These are phyloP conservation scores for Mycena indigotica DNA, from an alignment of 768 basidiomycete species.

Conservation along the genomic window DNA sequence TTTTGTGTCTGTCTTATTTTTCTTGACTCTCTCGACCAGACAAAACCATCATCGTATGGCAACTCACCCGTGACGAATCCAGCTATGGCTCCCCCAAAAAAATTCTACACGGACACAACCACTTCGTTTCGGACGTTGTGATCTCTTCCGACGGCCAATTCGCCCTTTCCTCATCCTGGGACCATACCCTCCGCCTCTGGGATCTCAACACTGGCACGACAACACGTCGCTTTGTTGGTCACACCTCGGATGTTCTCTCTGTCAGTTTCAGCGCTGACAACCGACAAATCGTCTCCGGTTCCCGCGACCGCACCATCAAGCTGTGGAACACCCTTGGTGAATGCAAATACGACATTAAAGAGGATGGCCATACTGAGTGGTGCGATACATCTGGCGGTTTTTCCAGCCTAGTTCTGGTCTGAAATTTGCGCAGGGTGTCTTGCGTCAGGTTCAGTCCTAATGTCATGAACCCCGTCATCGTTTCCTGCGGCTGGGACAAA, in stretches of 20 bases:
- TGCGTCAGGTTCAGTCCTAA: constrained; percentile 99
- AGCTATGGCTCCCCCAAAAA: constrained; percentile 96
- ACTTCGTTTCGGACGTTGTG: constrained; percentile 98
- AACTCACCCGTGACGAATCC: constrained; percentile 90
- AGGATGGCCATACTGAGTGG: constrained; percentile 98
- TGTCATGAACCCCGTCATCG: constrained; percentile 95
- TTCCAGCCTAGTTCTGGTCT: not conserved
- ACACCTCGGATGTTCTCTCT: constrained; percentile 96
- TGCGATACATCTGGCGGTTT: constrained; percentile 27
- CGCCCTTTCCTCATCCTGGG: constrained; percentile 98
- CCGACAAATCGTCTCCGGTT: constrained; percentile 98
- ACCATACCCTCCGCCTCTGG: constrained; percentile 99
- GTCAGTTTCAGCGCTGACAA: constrained; percentile 99
- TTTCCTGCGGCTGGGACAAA: constrained; percentile 99
- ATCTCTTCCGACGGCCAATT: constrained; percentile 99
- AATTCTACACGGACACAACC: constrained; percentile 98
- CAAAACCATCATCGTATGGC: constrained; percentile 99
- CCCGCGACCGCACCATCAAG: constrained; percentile 96
- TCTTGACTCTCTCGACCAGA: constrained; percentile 54
- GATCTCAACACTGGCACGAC: constrained; percentile 97
- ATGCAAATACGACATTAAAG: constrained; percentile 99
- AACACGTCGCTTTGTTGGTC: constrained; percentile 96
- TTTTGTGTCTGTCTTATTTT: too few species aligned
- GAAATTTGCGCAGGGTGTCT: constrained; percentile 78
- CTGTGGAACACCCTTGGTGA: constrained; percentile 99